Evolutionary conservation across 257 asterid species (phyloP).

Genomic region (Euphrasia confusa): DNA sequence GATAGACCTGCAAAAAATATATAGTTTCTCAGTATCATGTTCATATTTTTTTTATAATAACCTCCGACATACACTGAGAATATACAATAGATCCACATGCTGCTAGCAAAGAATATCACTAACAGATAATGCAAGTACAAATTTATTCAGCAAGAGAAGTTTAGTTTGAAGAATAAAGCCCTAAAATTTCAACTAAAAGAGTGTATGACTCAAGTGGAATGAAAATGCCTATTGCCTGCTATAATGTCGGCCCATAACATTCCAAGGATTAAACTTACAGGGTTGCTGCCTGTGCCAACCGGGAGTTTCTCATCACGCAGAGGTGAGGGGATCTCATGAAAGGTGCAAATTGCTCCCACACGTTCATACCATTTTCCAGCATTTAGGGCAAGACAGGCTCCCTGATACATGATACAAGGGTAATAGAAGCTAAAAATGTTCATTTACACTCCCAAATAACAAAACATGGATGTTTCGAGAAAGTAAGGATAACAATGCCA

Average conservation of each 20-base stretch:
- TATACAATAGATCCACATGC: not conserved
- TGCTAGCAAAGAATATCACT: not conserved
- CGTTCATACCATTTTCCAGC: constrained; percentile 78
- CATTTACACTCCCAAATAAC: constrained; percentile 13
- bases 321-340: constrained; percentile 62
- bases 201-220: constrained; percentile 16
- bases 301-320: constrained; percentile 84
- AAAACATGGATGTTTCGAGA: constrained; percentile 19
- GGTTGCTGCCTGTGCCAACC: constrained; percentile 97
- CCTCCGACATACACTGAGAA: not conserved
- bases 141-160: constrained; percentile 3
- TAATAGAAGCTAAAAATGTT: constrained; percentile 22
- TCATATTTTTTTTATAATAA: not conserved
- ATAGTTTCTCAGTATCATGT: constrained; percentile 22
- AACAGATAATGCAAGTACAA: constrained; percentile 7
- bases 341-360: constrained; percentile 59
- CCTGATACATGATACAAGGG: constrained; percentile 46
- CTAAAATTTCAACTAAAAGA: constrained; percentile 7
- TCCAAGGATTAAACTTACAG: constrained; percentile 54
- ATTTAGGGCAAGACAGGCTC: constrained; percentile 87
- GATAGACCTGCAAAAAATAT: constrained; percentile 61
- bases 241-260: constrained; percentile 10
- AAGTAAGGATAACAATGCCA: constrained; percentile 16
- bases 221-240: not conserved
- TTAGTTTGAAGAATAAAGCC: constrained; percentile 4